phyloP scores from a whole-genome alignment of 73 alveolate genomes.

The Blepharisma japonicum region DNA sequence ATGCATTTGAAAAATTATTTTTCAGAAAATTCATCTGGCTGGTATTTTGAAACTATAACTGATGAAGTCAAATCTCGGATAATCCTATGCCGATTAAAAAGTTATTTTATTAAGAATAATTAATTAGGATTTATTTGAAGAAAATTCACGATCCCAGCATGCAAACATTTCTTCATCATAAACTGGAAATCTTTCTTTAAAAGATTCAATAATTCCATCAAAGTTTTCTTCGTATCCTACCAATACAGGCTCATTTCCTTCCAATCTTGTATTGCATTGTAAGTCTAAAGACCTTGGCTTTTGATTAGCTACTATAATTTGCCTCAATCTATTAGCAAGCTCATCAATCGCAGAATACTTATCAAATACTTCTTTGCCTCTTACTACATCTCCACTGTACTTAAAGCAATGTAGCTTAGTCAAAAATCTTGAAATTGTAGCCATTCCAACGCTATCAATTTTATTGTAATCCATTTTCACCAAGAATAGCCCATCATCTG shows the following conservation, averaged over 20 bases:
- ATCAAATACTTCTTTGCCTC: slow-evolving; percentile 43
- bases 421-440: slow-evolving; percentile 49
- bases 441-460: slow-evolving; percentile 63
- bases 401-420: slow-evolving; percentile 38
- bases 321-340: slow-evolving; percentile 32
- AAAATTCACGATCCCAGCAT: slow-evolving; percentile 22
- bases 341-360: slow-evolving; percentile 44
- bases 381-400: slow-evolving; percentile 36
- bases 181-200: slow-evolving; percentile 53
- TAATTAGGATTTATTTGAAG: too few species aligned
- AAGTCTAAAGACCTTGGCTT: slow-evolving; percentile 41
- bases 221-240: slow-evolving; percentile 49
- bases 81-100: too few species aligned
- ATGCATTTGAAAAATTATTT: too few species aligned
- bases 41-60: too few species aligned
- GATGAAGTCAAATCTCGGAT: too few species aligned
- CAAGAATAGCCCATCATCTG: slow-evolving; percentile 53
- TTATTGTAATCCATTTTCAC: slow-evolving; percentile 59
- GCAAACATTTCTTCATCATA: slow-evolving; percentile 13
- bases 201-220: slow-evolving; percentile 71
- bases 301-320: slow-evolving; percentile 40
- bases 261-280: slow-evolving; percentile 34
- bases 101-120: too few species aligned
- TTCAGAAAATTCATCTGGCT: too few species aligned
- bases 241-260: slow-evolving; percentile 24